Percentiles rank a stretch among this genome's conserved stretches.
phyloP scores from a whole-genome alignment of 225 moss, liverwort and hornwort species.

The Pseudoscleropodium purum region DNA sequence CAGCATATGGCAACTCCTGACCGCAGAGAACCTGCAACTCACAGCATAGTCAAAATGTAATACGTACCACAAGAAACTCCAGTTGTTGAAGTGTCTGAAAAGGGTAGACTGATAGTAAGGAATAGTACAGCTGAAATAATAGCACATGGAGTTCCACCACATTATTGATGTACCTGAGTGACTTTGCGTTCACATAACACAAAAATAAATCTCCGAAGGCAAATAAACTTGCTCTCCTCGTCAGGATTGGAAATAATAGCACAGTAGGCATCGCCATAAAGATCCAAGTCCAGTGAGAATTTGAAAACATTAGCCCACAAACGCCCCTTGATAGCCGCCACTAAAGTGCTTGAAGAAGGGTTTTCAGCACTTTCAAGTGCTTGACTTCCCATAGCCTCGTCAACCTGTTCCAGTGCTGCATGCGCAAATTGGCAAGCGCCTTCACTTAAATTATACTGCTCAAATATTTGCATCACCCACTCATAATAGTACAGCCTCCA shows the following conservation, averaged over 20 bases:
- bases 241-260: constrained; percentile 96
- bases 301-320: constrained; percentile 98
- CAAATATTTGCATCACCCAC: constrained; percentile 99
- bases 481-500: constrained; percentile 94
- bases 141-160: background rate
- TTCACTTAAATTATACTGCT: constrained; percentile 90
- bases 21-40: constrained; percentile 64
- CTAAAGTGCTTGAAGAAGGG: constrained; percentile 23
- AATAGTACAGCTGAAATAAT: background rate
- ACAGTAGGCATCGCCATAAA: constrained; percentile 87
- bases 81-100: background rate
- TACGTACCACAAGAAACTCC: background rate
- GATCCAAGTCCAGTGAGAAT: constrained; percentile 90
- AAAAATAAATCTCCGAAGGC: constrained; percentile 77
- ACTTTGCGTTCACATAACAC: constrained; percentile 91
- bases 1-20: constrained; percentile 83
- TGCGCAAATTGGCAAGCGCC: constrained; percentile 97
- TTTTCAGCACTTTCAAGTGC: constrained; percentile 37
- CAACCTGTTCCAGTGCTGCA: constrained; percentile 94
- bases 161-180: constrained; percentile 30
- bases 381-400: constrained; percentile 64
- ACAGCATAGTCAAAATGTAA: background rate
- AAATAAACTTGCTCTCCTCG: constrained; percentile 84
- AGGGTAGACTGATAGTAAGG: background rate
- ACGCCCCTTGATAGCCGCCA: constrained; percentile 71